Base-by-base conservation (phyloP, 1,284 basidiomycete genomes). In the Leccinum subrobustum region DNA sequence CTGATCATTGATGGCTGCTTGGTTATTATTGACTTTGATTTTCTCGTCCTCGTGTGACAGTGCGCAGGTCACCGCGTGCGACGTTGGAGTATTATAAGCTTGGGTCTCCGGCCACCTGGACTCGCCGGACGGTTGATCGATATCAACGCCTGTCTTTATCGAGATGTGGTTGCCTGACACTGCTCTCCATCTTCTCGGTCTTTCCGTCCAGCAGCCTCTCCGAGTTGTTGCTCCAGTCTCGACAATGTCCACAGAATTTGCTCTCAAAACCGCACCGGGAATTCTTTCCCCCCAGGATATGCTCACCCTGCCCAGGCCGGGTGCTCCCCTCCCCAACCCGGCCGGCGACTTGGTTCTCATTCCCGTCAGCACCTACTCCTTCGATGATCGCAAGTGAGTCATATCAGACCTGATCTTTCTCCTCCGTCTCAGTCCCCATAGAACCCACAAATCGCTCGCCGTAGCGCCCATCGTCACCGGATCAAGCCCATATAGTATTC, bases 271-370 rank as follows among this genome's bases (percentile, higher is more conserved):
- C 52, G 83, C 80, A 2, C 63, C 77, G 2, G 79, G 84, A 67
- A 73, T 86, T 50, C 86, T 94, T 74, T 82, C 87, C 2, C 90
- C 92, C 0, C 81, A 83, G 68, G 86, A 94, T 68, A 80, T 95
- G 73, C 78, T 93, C 33, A 72, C 84, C 61, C 80, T 96, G 12
- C 87, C 86, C 2, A 79, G 93, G 52, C 89, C 94, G 0, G 84
- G 85, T 1, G 69, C 75, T 2, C 89, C 88, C 0, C 74, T 88
- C 9, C 82, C 89, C 16, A 93, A 91, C 56, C 76, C 78, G 16
- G 76, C 77, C 0, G 91, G 91, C 5, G 84, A 87, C 67, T 77
- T 90, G 57, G 86, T 85, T 5, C 70, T 95, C 56, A 81, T 91
- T 29, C 78, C 89, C 2, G 80, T 89, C 65, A 86, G 84, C 73